A percentile compares a stretch with the other conserved stretches of the same genome.
These are phyloP conservation scores for Mallotus japonicus DNA, from an alignment of 441 rosid genomes.

Conservation along the genomic window DNA sequence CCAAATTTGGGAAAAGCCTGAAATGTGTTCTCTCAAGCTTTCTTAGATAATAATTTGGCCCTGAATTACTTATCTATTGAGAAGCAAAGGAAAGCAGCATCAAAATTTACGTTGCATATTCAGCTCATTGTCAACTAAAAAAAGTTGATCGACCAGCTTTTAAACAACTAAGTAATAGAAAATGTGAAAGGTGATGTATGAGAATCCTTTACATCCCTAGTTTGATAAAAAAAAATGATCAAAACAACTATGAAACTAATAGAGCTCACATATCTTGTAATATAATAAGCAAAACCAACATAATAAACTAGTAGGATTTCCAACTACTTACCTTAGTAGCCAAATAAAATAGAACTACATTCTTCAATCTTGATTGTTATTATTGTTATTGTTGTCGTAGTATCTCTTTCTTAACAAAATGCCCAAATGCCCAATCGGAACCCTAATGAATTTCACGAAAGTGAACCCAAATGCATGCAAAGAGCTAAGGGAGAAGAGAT, in stretches of 20 bases:
- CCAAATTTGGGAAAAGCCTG: slow-evolving; percentile 40
- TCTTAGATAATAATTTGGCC: slow-evolving; percentile 36
- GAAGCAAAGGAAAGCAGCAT: neutral
- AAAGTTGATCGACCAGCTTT: neutral
- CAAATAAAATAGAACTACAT: neutral
- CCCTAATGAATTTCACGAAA: too few species aligned
- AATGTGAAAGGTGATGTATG: neutral
- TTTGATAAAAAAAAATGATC: too few species aligned
- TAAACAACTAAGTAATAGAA: neutral
- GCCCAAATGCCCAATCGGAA: too few species aligned
- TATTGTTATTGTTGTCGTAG: too few species aligned
- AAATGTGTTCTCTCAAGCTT: slow-evolving; percentile 47
- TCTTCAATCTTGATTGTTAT: neutral
- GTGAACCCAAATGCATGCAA: too few species aligned
- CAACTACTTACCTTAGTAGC: neutral
- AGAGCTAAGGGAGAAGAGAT: too few species aligned
- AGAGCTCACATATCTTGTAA: neutral
- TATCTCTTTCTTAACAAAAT: too few species aligned
- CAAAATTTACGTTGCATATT: neutral
- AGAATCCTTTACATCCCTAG: neutral
- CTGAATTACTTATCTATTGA: neutral
- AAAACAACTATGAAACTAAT: neutral
- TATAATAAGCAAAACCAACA: neutral
- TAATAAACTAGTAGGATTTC: slow-evolving; percentile 2
- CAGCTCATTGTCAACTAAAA: neutral